Conservation (phyloP, 164 flowering plant species). For the Stephania cephalantha region DNA sequence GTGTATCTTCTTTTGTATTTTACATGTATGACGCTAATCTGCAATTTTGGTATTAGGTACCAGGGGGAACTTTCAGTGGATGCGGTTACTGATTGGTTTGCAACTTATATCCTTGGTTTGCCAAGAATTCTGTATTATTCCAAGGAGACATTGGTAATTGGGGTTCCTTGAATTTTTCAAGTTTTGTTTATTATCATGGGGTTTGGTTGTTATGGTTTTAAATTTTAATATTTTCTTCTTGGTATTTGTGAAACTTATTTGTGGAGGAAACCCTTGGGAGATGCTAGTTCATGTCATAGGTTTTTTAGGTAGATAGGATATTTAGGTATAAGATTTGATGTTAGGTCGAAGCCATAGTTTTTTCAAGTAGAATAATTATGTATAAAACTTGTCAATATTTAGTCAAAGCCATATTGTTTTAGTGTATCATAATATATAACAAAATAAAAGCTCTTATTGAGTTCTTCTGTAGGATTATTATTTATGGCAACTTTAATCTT, state of each 20-base stretch:
- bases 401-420: too few relatives aligned
- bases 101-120: conserved; percentile 55
- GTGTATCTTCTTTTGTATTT: background rate
- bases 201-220: background rate
- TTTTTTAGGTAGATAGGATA: background rate
- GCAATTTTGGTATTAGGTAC: conserved; percentile 43
- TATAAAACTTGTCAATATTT: too few relatives aligned
- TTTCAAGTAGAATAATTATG: too few relatives aligned
- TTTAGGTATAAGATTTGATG: background rate
- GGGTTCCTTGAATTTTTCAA: conserved; percentile 1
- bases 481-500: too few relatives aligned
- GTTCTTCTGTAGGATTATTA: too few relatives aligned
- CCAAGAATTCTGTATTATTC: conserved; percentile 82
- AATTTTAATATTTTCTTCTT: background rate
- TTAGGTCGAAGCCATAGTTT: background rate
- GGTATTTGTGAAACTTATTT: background rate
- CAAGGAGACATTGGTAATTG: conserved; percentile 83
- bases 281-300: background rate
- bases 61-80: conserved; percentile 74
- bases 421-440: too few relatives aligned
- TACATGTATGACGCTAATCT: background rate
- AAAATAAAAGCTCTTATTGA: too few relatives aligned
- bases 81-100: conserved; percentile 85
- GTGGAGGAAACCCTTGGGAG: background rate
- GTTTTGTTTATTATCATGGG: background rate